Conservation (phyloP, 2,329 filamentous ascomycete species). For the Claviceps maximensis region DNA sequence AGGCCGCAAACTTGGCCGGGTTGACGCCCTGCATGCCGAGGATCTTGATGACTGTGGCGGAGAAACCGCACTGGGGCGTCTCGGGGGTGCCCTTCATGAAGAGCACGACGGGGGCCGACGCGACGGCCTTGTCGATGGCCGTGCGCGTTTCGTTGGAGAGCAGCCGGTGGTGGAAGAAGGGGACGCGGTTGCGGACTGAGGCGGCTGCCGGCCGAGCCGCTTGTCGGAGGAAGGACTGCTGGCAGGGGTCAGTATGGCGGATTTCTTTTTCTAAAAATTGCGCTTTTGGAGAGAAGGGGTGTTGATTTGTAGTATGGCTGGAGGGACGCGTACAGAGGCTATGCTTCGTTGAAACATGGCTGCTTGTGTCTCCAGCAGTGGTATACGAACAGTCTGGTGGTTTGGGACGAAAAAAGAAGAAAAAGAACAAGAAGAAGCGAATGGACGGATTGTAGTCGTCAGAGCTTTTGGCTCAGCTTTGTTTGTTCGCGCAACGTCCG, state of each 20-base stretch:
- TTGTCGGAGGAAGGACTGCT: conserved; percentile 21
- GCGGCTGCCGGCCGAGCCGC: conserved; percentile 18
- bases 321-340: conserved; percentile 10
- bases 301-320: neutral
- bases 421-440: too few species aligned
- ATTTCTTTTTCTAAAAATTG: too few species aligned
- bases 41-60: conserved; percentile 86
- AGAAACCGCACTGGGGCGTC: conserved; percentile 93
- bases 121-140: conserved; percentile 84
- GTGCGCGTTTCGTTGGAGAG: conserved; percentile 67
- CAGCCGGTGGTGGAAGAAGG: conserved; percentile 42
- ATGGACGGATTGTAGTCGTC: neutral
- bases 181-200: conserved; percentile 15
- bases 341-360: conserved; percentile 15
- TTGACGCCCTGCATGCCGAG: conserved; percentile 89
- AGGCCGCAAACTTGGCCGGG: conserved; percentile 91
- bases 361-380: neutral
- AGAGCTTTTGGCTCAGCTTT: neutral
- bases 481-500: neutral
- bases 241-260: too few species aligned
- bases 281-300: neutral
- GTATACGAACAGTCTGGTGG: neutral
- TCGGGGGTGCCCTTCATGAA: conserved; percentile 99
- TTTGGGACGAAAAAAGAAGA: neutral
- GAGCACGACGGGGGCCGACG: conserved; percentile 79